Percentiles rank a stretch among this genome's conserved stretches.
phyloP scores from a whole-genome alignment of 2,329 filamentous ascomycete species.

The Mycosphaerella arachidis region DNA sequence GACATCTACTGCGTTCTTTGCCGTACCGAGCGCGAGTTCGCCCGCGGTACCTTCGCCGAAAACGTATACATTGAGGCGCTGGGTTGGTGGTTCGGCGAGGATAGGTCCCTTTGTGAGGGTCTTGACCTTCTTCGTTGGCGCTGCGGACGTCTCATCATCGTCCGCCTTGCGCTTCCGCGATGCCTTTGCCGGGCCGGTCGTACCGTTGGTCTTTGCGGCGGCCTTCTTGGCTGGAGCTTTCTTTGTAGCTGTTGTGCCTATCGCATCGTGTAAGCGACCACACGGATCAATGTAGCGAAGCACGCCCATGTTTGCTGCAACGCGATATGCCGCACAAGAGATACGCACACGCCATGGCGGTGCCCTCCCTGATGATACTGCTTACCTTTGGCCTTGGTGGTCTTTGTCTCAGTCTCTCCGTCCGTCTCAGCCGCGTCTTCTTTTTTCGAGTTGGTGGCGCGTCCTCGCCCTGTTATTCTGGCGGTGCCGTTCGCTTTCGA shows the following conservation, averaged over 20 bases:
- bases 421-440: slow-evolving; percentile 15
- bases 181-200: slow-evolving; percentile 14
- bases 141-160: slow-evolving; percentile 22
- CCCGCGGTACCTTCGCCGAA: slow-evolving; percentile 77
- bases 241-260: slow-evolving; percentile 19
- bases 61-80: slow-evolving; percentile 68
- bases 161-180: slow-evolving; percentile 29
- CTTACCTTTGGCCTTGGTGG: slow-evolving; percentile 20
- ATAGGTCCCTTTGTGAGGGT: slow-evolving; percentile 32
- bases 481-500: slow-evolving; percentile 28
- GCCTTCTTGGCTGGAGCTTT: slow-evolving; percentile 22
- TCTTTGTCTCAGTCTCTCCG: slow-evolving; percentile 15
- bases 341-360: slow-evolving; percentile 6
- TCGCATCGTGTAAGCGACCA: slow-evolving; percentile 20
- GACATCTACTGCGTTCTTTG: slow-evolving; percentile 64
- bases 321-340: slow-evolving; percentile 1
- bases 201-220: slow-evolving; percentile 6
- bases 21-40: slow-evolving; percentile 72
- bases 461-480: slow-evolving; percentile 11
- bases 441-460: slow-evolving; percentile 14
- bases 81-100: slow-evolving; percentile 61
- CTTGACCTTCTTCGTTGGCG: slow-evolving; percentile 31
- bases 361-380: background rate
- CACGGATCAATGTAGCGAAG: slow-evolving; percentile 13
- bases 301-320: slow-evolving; percentile 12